Evolutionary conservation across 129 eudicot genomes (phyloP), one percentile per base, ranked within the genome.

Genomic region (Pittosporum tobira): DNA sequence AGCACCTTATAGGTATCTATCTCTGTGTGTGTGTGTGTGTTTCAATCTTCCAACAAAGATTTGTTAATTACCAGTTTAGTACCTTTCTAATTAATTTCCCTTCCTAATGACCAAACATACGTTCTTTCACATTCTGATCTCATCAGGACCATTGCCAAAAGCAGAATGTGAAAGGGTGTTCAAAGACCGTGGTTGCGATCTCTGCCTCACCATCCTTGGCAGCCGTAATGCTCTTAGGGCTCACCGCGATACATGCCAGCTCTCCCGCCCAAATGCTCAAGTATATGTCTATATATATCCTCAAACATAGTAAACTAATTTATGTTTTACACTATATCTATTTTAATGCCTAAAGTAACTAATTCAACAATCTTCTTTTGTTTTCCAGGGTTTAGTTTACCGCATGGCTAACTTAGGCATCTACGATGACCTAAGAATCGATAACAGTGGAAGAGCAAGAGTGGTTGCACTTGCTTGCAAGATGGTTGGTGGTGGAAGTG

Each of bases 401-500:
- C 89, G 87, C 61, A 83, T 91, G 83, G 94, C 96, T 56, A 86
- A 73, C 82, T 45, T 85, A 77, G 94, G 96, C 21, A 76, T 81
- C 57, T 80, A 64, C 24, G 95, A 91, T 63, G 88, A 87, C 25
- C 42, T 78, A 47, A 87, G 85, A 77, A 83, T 74, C 19, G 94
- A 81, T 57, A 76, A 65, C 4, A 72, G 72, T 3, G 74, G 67
- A 40, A 66, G 81, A 73, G 59, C 74, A 68, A 75, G 67, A 71
- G 88, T 77, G 57, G 89, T 93, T 49, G 80, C 96, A 29, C 86
- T 93, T 48, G 94, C 86, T 24, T 87, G 99, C 88, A 93, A 87
- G 72, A 93, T 84, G 99, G 99, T 93, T 30, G 99, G 99, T 23
- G 99, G 99, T 50, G 99, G 99, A n/a, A 93, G 96, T 66, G 96